Evolutionary conservation across 1,139 yeast genomes (phyloP), one percentile per base, ranked within the genome.

Genomic region (Yamadazyma mexicana): DNA sequence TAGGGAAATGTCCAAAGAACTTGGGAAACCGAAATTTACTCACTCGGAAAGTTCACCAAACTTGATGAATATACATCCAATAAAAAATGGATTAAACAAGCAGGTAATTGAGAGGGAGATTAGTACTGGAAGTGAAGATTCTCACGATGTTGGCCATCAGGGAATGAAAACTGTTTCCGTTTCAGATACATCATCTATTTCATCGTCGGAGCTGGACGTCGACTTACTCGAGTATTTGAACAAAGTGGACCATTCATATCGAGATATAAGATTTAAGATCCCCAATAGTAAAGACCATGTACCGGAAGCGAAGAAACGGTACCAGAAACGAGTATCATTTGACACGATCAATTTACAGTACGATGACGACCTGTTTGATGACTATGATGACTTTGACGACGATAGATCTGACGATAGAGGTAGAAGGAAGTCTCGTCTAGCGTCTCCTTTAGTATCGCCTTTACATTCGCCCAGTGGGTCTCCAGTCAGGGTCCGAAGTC

Each of bases 171-270:
- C n/a, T n/a, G n/a, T n/a, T n/a, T n/a, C n/a, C 11, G 5, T 17
- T 8, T 17, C 33, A 4, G 33, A 30, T n/a, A 15, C 25, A 3
- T 30, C 24, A 6, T 18, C 33, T 11, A 17, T 18, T 18, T 18
- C 16, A 11, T 31, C 35, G n/a, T 35, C 42, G 11, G 47, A 43
- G 24, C 26, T 33, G 24, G 51, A 48, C 9, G 18, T 43, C 7
- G 64, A 63, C 33, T 47, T 63, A 32, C 47, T 64, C 11, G 55
- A 57, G 11, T 48, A 50, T 44, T 42, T 64, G 23, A 47, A 31
- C 31, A 34, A 39, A 10, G 39, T 43, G 12, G 50, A 50, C 34
- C 30, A 31, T 31, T 29, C 44, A 1, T 50, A 50, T 35, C 31
- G 52, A 27, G 41, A 42, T 26, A 41, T 61, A 28, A 42, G 44